Evolutionary conservation across 2,329 filamentous ascomycete genomes (phyloP).

Genomic region (Boeremia exigua): DNA sequence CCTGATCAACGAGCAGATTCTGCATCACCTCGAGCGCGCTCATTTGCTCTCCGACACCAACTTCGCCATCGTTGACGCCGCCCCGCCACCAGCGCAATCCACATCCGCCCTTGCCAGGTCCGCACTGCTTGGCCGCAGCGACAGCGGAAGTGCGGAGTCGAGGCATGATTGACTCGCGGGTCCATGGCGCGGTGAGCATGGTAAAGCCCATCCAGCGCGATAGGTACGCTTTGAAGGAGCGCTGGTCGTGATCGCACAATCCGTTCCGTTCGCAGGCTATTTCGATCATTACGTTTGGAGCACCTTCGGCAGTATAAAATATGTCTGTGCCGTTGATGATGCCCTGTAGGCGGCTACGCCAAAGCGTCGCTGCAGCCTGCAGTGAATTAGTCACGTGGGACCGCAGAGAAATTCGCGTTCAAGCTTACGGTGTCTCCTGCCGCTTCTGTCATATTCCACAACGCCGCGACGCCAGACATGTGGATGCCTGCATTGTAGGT

Average conservation of each 20-base stretch:
- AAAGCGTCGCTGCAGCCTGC: constrained; percentile 26
- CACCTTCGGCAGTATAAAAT: constrained; percentile 55
- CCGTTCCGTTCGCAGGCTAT: constrained; percentile 52
- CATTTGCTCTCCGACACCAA: constrained; percentile 66
- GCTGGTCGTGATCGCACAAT: constrained; percentile 55
- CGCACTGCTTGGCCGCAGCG: constrained; percentile 62
- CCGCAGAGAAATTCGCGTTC: background rate
- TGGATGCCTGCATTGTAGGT: constrained; percentile 55
- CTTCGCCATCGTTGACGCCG: constrained; percentile 53
- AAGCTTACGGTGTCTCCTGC: constrained; percentile 38
- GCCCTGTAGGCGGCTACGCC: constrained; percentile 32
- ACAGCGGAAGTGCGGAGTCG: constrained; percentile 60
- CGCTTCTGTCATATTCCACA: constrained; percentile 54
- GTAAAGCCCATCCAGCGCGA: constrained; percentile 50
- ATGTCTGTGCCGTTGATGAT: constrained; percentile 48
- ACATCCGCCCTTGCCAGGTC: constrained; percentile 56
- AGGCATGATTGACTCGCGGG: constrained; percentile 52
- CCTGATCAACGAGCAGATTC: constrained; percentile 48
- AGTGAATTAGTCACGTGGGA: background rate
- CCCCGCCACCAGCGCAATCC: constrained; percentile 52
- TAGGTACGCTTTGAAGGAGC: constrained; percentile 53
- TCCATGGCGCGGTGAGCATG: constrained; percentile 46
- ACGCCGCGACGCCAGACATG: constrained; percentile 52
- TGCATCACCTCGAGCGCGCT: constrained; percentile 61
- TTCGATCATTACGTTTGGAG: constrained; percentile 52